phyloP scores from a whole-genome alignment of 2,329 filamentous ascomycete species.

The Hypoxylon sp. region DNA sequence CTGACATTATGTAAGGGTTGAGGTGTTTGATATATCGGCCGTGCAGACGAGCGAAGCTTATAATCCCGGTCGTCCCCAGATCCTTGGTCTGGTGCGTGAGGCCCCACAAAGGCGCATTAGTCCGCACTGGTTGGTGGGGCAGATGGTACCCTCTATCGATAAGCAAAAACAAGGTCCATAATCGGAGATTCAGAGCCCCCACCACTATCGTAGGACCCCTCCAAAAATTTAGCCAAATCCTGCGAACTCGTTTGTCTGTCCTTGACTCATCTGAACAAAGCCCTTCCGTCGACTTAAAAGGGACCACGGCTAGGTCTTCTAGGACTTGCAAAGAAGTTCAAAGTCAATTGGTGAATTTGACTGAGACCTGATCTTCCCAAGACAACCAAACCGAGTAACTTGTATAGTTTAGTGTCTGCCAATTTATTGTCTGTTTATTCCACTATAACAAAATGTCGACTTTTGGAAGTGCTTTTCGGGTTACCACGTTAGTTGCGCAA shows the following conservation, averaged over 20 bases:
- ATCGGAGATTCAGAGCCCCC: constrained; percentile 22
- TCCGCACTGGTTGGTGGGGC: not conserved
- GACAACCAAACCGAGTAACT: not conserved
- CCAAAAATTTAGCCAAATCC: constrained; percentile 21
- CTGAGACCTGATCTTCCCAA: not conserved
- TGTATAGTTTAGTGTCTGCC: not conserved
- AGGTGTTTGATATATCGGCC: not conserved
- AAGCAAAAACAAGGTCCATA: constrained; percentile 26
- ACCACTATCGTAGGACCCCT: constrained; percentile 28
- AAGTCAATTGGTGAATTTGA: not conserved
- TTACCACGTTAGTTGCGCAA: constrained; percentile 75
- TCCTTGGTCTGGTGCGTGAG: not conserved
- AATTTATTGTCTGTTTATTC: constrained; percentile 1
- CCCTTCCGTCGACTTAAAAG: constrained; percentile 13
- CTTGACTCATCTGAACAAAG: constrained; percentile 39
- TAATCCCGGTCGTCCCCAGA: constrained; percentile 3
- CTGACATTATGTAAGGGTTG: constrained; percentile 13
- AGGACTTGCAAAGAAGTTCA: not conserved
- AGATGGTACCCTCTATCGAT: constrained; percentile 20
- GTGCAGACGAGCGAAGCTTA: constrained; percentile 2
- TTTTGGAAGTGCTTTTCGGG: constrained; percentile 84
- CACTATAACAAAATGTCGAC: constrained; percentile 76
- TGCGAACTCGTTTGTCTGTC: constrained; percentile 8
- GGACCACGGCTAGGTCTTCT: not conserved
- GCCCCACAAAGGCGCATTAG: not conserved